Evolutionary conservation across 805 yeast genomes (phyloP).

Genomic region (Kuraishia piskuri): DNA sequence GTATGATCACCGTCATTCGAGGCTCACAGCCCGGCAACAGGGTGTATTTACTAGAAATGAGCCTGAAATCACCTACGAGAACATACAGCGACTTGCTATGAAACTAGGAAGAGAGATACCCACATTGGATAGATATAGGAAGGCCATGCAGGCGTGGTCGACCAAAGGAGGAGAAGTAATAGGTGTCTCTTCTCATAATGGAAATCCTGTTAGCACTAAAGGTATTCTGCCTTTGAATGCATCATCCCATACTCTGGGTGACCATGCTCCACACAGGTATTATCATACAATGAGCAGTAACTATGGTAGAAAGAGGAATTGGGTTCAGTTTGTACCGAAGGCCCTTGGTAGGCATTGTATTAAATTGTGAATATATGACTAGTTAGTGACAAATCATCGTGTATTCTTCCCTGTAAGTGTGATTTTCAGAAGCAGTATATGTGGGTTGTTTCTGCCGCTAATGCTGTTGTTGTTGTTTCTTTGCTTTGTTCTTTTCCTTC

Average conservation of each 20-base stretch:
- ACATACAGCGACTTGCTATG: background rate
- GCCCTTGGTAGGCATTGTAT: background rate
- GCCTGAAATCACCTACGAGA: background rate
- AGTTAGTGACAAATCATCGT: no score
- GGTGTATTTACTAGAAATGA: background rate
- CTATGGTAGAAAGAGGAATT: background rate
- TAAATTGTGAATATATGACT: background rate
- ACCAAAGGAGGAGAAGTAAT: no score
- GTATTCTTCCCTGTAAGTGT: background rate
- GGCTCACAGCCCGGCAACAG: background rate
- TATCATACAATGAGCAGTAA: background rate
- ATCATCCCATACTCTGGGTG: no score
- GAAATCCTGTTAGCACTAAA: no score
- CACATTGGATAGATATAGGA: background rate
- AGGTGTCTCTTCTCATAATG: background rate
- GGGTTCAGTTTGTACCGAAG: background rate
- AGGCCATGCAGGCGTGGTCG: background rate
- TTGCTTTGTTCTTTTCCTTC: conserved; percentile 9
- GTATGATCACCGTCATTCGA: conserved; percentile 1
- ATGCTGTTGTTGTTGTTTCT: background rate
- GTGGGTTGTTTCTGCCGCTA: background rate
- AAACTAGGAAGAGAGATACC: background rate
- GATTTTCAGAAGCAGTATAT: background rate
- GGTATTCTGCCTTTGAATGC: no score
- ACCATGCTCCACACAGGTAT: background rate